These are phyloP conservation scores for Scutellaria baicalensis DNA, from an alignment of 257 asterid genomes.

Conservation along the genomic window DNA sequence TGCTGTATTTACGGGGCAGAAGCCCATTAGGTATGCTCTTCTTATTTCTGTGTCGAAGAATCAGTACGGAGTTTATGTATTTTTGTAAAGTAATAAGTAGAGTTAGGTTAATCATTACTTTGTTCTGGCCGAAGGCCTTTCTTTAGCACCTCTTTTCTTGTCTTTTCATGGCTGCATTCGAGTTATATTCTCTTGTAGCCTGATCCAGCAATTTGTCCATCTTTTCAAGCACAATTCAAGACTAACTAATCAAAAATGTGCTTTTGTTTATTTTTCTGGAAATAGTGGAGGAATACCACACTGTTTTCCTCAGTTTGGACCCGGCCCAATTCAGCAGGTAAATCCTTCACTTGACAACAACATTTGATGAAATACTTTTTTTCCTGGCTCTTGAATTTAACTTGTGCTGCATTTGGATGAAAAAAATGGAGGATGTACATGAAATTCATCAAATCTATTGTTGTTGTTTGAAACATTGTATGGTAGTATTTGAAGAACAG, in stretches of 20 bases:
- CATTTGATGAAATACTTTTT: neutral
- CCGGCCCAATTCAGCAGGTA: slow-evolving; percentile 96
- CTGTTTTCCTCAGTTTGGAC: slow-evolving; percentile 99
- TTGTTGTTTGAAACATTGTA: neutral
- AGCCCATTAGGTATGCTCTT: slow-evolving; percentile 79
- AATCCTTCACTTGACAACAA: neutral
- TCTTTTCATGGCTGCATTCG: neutral
- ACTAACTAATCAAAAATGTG: neutral
- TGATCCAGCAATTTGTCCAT: neutral
- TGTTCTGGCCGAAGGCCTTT: neutral
- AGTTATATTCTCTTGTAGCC: neutral
- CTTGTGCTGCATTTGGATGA: neutral
- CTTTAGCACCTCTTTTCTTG: neutral
- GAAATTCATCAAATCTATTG: neutral
- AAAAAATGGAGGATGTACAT: neutral
- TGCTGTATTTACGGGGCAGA: slow-evolving; percentile 90
- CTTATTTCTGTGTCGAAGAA: neutral
- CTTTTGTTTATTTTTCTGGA: slow-evolving; percentile 19
- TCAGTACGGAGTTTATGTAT: neutral
- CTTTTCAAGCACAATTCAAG: slow-evolving; percentile 8
- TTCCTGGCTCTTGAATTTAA: neutral
- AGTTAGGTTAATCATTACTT: neutral
- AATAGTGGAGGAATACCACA: slow-evolving; percentile 97
- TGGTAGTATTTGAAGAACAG: too few relatives aligned
- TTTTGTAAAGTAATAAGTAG: neutral